Base-by-base conservation (phyloP, 2,329 filamentous ascomycete species). In the Colletotrichum simmondsii region DNA sequence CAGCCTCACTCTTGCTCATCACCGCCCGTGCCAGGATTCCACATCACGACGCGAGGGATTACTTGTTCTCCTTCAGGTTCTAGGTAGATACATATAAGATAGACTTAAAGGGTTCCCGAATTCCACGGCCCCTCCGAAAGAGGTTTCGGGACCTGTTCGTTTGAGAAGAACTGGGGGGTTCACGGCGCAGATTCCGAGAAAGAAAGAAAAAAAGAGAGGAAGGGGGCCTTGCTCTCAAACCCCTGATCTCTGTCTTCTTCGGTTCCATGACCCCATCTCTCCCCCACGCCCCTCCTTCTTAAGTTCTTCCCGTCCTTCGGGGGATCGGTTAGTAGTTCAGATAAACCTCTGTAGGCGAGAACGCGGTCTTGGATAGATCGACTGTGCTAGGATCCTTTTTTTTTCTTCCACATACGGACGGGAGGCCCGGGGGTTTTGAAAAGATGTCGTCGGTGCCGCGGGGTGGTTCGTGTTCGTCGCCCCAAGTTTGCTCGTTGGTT, bases 121-220 rank as follows among this genome's bases (percentile, higher is more conserved):
- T 32, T 32, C 30, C 7, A n/a, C 24, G 14, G 19, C 11, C 16
- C 62, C 54, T 30, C 61, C 35, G 58, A 37, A 10, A 19, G 57
- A 22, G 57, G 64, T 68, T 68, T 63, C 49, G 68, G 64, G 28
- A 62, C 37, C 22, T 52, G 49, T 68, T 63, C 64, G 30, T 68
- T 53, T 58, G 68, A 63, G 64, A 62, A 49, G 64, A 58, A 49
- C 42, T 52, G 64, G 64, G 57, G 57, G 24, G n/a, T 37, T 63
- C 58, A 37, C 37, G 37, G 64, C 28, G 46, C 49, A 28, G 64
- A n/a, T 53, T 58, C 68, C 49, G 68, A 57, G 62, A 62, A 42
- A 32, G 30, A 32, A 32, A 32, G 10, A 32, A 32, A 32, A 32
- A 42, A 7, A 42, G 37, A 42, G 37, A 42, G 37, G 37, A 42